Base-by-base conservation (phyloP, 2,329 filamentous ascomycete species). In the Fusarium setosum region DNA sequence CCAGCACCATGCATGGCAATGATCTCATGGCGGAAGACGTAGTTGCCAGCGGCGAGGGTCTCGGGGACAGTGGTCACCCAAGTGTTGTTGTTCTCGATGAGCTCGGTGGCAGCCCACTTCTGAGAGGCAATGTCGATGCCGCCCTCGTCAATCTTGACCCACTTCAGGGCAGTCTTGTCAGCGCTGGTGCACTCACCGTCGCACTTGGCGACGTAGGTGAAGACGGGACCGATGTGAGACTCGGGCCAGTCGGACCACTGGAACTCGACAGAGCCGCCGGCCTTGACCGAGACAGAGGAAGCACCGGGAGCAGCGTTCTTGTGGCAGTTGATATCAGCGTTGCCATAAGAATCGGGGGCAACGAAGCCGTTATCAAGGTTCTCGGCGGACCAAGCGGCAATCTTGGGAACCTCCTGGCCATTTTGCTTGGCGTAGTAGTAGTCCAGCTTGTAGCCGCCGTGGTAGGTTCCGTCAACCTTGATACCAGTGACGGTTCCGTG, bases 111-210 rank as follows among this genome's bases (percentile, higher is more conserved):
- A 31, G 74, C 75, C 77, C 79, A 81, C 8, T 58, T 67, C 61
- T 74, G 61, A 47, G 75, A 77, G 59, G 75, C 78, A 52, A 79
- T 72, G 37, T 72, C 61, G 57, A 83, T 76, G 31, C 87, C 80
- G 67, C 86, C 88, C 63, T 83, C 83, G 45, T 84, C 83, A 57
- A 91, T 89, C 84, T 91, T 91, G 81, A 89, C 86, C 78, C 85
- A 90, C 68, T 85, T 76, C 40, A 90, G 81, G 4, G 77, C 72
- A 5, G 76, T 76, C 75, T 86, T 84, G 76, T 86, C 83, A 54
- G 84, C 85, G 1, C 75, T 72, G 35, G 82, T 78, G 77, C 86
- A 90, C 72, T 86, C 82, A 41, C 82, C 79, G 15, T 48, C 32
- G 79, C 86, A 88, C 73, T 83, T 82, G 63, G 89, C 89, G 26